Evolutionary conservation across 176 grass and related monocot genomes (phyloP).

Genomic region (Tillandsia fasciculata): DNA sequence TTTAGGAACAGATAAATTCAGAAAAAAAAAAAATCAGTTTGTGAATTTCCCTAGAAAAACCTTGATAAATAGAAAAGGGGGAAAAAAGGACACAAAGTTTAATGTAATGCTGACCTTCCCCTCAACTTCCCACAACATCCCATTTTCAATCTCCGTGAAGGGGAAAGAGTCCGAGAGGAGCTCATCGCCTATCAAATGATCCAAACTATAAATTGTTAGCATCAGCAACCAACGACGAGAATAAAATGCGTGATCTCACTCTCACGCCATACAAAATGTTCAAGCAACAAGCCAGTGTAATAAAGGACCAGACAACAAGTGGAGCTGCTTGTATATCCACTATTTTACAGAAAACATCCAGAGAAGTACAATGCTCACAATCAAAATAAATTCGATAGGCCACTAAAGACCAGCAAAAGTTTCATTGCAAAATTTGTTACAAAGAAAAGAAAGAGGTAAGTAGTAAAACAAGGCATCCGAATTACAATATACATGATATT

Average conservation of each 20-base stretch:
- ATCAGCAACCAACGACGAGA: neutral
- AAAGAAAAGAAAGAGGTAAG: no score
- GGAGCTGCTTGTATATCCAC: no score
- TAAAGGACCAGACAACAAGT: no score
- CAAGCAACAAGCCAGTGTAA: no score
- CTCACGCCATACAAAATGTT: no score
- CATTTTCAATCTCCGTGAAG: slow-evolving; percentile 62
- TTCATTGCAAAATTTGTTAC: no score
- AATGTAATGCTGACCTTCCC: slow-evolving; percentile 40
- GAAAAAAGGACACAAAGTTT: neutral
- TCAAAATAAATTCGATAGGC: no score
- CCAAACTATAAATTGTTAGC: neutral
- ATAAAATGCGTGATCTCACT: neutral
- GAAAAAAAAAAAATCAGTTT: neutral
- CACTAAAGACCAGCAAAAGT: no score
- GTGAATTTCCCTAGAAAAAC: neutral
- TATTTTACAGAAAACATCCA: no score
- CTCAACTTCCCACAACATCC: slow-evolving; percentile 75
- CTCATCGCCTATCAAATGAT: slow-evolving; percentile 47
- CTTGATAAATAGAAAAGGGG: neutral
- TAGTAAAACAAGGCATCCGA: no score
- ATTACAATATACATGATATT: no score
- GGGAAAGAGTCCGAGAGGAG: slow-evolving; percentile 78
- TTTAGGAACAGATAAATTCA: neutral
- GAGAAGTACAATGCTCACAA: no score